Conservation (phyloP, 2,329 filamentous ascomycete species). For the Alternaria sp. region DNA sequence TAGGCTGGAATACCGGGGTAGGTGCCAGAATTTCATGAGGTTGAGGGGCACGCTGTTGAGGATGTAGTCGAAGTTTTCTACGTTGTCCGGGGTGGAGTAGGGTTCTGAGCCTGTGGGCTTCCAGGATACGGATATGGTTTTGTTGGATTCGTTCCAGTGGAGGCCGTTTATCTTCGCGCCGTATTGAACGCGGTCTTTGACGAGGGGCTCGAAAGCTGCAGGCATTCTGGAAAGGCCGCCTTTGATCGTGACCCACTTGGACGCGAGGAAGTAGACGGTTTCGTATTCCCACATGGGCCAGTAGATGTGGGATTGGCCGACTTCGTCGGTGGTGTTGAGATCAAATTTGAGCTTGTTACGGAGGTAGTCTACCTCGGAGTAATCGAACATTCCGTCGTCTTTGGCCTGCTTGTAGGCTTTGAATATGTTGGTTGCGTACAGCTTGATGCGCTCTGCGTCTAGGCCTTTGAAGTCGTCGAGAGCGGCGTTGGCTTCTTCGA, state of each 20-base stretch:
- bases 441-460: slow-evolving; percentile 26
- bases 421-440: slow-evolving; percentile 55
- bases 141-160: slow-evolving; percentile 54
- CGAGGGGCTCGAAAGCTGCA: slow-evolving; percentile 64
- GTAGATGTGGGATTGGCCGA: slow-evolving; percentile 36
- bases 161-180: slow-evolving; percentile 63
- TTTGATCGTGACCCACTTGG: slow-evolving; percentile 67
- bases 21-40: slow-evolving; percentile 64
- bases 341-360: slow-evolving; percentile 49
- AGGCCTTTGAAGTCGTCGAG: slow-evolving; percentile 21
- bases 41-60: slow-evolving; percentile 68
- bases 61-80: slow-evolving; percentile 65
- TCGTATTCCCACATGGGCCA: slow-evolving; percentile 59
- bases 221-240: slow-evolving; percentile 63
- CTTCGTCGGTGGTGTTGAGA: slow-evolving; percentile 58
- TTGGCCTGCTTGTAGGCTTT: slow-evolving; percentile 59
- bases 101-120: slow-evolving; percentile 10
- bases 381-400: slow-evolving; percentile 62
- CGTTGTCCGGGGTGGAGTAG: slow-evolving; percentile 45
- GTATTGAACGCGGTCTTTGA: slow-evolving; percentile 62
- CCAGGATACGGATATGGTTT: slow-evolving; percentile 63
- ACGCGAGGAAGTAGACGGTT: slow-evolving; percentile 62
- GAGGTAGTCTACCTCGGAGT: slow-evolving; percentile 67
- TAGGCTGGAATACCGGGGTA: slow-evolving; percentile 58
- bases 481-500: slow-evolving; percentile 17